Evolutionary conservation across 257 asterid species (phyloP).

Genomic region (Petunia secreta): DNA sequence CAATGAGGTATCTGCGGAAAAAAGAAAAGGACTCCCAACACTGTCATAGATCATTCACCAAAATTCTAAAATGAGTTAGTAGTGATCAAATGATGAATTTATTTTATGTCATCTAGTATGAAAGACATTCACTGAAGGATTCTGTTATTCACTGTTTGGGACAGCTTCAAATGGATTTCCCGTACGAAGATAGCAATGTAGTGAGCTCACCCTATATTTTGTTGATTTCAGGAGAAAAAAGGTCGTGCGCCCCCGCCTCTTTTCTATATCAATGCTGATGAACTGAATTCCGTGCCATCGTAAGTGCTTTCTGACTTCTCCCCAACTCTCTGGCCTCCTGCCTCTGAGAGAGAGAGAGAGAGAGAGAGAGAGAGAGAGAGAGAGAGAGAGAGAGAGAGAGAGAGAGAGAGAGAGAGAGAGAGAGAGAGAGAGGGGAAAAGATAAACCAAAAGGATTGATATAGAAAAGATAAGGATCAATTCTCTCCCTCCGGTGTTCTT

Average conservation of each 20-base stretch:
- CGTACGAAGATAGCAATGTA: not conserved
- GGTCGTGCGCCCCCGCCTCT: constrained; percentile 74
- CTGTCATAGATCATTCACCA: not conserved
- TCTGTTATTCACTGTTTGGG: not conserved
- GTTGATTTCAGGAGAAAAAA: constrained; percentile 65
- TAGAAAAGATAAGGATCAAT: not conserved
- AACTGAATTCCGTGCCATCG: constrained; percentile 81
- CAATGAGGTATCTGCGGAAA: not conserved
- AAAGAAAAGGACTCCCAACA: not conserved
- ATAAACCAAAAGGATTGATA: constrained; percentile 1
- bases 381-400: too few relatives aligned
- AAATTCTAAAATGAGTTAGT: not conserved
- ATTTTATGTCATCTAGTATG: not conserved
- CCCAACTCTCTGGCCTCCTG: not conserved
- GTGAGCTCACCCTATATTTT: constrained; percentile 2
- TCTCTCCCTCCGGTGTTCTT: too few relatives aligned
- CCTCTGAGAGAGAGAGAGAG: not conserved
- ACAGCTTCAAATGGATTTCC: not conserved
- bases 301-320: constrained; percentile 47
- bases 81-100: constrained; percentile 12
- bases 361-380: too few relatives aligned
- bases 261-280: constrained; percentile 79
- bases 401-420: too few relatives aligned
- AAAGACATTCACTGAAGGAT: not conserved
- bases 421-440: not conserved